Evolutionary conservation across 768 basidiomycete species (phyloP), one percentile per base, ranked within the genome.

Genomic region (Kwoniella heveanensis): DNA sequence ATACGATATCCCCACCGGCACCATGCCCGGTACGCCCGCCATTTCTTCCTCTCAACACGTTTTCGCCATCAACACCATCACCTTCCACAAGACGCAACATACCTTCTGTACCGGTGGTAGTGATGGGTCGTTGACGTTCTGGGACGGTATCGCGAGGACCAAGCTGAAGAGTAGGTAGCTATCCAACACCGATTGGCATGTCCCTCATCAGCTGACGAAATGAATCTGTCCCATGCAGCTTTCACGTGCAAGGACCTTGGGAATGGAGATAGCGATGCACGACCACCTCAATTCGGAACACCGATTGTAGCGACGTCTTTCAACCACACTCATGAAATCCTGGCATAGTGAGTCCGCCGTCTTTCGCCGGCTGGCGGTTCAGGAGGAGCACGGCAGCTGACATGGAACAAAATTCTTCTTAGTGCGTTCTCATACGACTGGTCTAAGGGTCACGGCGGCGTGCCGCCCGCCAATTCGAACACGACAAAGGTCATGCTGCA

Each of bases 361-460:
- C n/a, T 2, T 27, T 25, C 13, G 44, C n/a, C n/a, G n/a, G n/a
- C n/a, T n/a, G n/a, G n/a, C n/a, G n/a, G n/a, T n/a, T n/a, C n/a
- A n/a, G n/a, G n/a, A n/a, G n/a, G n/a, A n/a, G n/a, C n/a, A 27
- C 25, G 21, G 9, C 25, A 21, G 44, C 15, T 19, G 21, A 49
- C 44, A 47, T 36, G 62, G 52, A 56, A 8, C 15, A 54, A 36
- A n/a, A 21, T 22, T 9, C 25, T n/a, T 22, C 39, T 26, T 25
- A 79, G 78, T 69, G 89, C 92, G 0, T 81, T 95, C 24, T 92
- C 91, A 13, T 95, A 95, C 68, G 92, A 95, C 74, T 95, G 92
- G 92, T 90, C 88, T 17, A 92, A 92, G 77, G 91, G 92, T 8
- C 90, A 92, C 77, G 86, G 87, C 13, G 92, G 92, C 22, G 91